phyloP scores from a whole-genome alignment of 2,329 filamentous ascomycete species.

The Fusarium piperis region DNA sequence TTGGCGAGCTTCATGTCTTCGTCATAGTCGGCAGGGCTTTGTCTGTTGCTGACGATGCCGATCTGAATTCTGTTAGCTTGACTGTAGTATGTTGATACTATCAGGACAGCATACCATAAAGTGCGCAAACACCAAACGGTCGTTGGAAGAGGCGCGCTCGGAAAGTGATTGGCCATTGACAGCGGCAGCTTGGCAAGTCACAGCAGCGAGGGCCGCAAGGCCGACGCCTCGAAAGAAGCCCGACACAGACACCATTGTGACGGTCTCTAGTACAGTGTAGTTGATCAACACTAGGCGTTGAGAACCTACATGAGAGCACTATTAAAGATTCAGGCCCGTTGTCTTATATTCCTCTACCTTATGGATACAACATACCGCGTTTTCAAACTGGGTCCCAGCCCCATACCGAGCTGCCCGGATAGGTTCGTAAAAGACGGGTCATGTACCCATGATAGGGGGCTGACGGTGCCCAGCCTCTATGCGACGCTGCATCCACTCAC shows the following conservation, averaged over 20 bases:
- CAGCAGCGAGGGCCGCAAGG: slow-evolving; percentile 9
- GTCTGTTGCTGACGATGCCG: slow-evolving; percentile 55
- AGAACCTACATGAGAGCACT: background rate
- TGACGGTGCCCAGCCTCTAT: background rate
- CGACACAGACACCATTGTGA: slow-evolving; percentile 15
- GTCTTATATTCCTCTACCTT: background rate
- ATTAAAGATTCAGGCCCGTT: background rate
- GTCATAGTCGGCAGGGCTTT: slow-evolving; percentile 55
- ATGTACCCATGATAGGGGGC: background rate
- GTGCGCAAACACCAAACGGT: slow-evolving; percentile 29
- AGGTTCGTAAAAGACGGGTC: background rate
- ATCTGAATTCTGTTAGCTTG: slow-evolving; percentile 44
- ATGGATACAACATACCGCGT: background rate
- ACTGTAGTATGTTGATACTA: fast-evolving
- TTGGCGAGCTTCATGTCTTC: slow-evolving; percentile 58
- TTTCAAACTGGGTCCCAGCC: background rate
- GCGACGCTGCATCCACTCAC: background rate
- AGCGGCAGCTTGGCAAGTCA: slow-evolving; percentile 1
- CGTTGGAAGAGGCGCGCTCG: slow-evolving; percentile 19
- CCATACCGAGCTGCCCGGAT: background rate
- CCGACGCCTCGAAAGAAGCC: slow-evolving; percentile 10
- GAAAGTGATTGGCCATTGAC: slow-evolving; percentile 5
- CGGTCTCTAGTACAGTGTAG: background rate
- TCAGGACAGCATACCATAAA: slow-evolving; percentile 15
- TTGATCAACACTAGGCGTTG: background rate